Base-by-base conservation (phyloP, 1,284 basidiomycete species). In the Papiliotrema laurentii region DNA sequence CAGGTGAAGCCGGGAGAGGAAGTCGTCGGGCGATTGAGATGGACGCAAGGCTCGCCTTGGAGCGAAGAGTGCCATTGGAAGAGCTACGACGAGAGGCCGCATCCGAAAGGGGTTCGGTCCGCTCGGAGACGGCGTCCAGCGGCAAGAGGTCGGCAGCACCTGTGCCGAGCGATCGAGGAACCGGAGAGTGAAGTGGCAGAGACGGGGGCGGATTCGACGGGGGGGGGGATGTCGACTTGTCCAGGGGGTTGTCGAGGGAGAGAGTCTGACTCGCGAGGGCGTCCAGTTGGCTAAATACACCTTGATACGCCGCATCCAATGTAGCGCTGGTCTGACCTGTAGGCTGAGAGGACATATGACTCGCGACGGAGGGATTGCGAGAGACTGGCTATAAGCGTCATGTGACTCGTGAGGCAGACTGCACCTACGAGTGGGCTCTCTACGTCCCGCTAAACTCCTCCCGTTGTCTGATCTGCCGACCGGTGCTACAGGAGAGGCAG, bases 271-370 rank as follows among this genome's bases (percentile, higher is more conserved):
- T 39, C 16, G 63, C 67, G 14, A 69, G 60, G 11, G 58, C 60
- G 47, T 71, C 63, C 27, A 71, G 63, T 18, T 60, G 56, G 13
- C 62, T 59, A 25, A 68, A 55, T 41, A 71, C 59, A 30, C 63
- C 64, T 51, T 69, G 61, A 48, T 68, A 71, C n/a, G 64, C 64
- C 27, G 53, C 54, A 45, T 66, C 61, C 28, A 63, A 56, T 14
- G 59, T 58, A 5, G 53, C 50, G 3, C 52, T 55, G 2, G 62
- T 61, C 43, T 63, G 60, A 16, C 64, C 62, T 13, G 64, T 66
- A 18, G 41, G 28, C 34, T 63, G 60, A 34, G 58, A 51, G 3
- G 25, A 35, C 13, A 59, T 49, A 11, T 48, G 44, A 24, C 34
- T 7, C 27, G 16, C 19, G 22, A 40, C 26, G 18, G 39, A 34